Evolutionary conservation across 352 stramenopile species (phyloP), one percentile per base, ranked within the genome.

Genomic region (Phytophthora brassicae): DNA sequence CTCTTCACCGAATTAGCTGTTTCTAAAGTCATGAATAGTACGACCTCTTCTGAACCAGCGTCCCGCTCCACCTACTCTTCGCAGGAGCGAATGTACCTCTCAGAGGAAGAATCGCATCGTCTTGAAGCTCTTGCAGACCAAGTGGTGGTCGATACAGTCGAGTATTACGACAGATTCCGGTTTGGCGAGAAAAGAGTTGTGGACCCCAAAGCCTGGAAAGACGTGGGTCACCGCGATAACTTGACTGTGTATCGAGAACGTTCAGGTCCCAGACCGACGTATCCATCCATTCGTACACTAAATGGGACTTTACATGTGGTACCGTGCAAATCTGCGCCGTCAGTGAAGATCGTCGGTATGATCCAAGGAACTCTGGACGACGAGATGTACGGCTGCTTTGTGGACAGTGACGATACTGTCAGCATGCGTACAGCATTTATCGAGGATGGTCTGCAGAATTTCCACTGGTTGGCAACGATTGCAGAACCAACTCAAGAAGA

Each of bases 321-420:
- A 5, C 47, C 64, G 13, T 66, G 66, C 39, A 69, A 65, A 45
- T 69, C 74, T 13, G 68, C 73, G 8, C 71, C 71, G 16, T 60
- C 75, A 1, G 52, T 72, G 6, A 63, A 79, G 35, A 66, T 70
- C 26, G 60, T 75, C 39, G 76, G 76, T 4, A 70, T 70, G 36
- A 58, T 86, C 23, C 62, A 72, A 20, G 76, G 74, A 2, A 64
- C 63, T 3, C 50, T 76, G n/a, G 63, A 79, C 12, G 77, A 86
- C 46, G 55, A 72, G 22, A 79, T 86, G 45, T 81, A 84, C 56
- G 77, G 83, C 46, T 76, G 64, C 39, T 74, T 83, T 13, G 68
- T 84, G 11, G 58, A 85, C 49, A 75, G 71, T 54, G 66, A 77
- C 44, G 66, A 75, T n/a, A 42, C 56, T 17, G 73, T 72, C 38